Evolutionary conservation across 2,329 filamentous ascomycete genomes (phyloP), one percentile per base, ranked within the genome.

Genomic region (Zymoseptoria ardabiliae): DNA sequence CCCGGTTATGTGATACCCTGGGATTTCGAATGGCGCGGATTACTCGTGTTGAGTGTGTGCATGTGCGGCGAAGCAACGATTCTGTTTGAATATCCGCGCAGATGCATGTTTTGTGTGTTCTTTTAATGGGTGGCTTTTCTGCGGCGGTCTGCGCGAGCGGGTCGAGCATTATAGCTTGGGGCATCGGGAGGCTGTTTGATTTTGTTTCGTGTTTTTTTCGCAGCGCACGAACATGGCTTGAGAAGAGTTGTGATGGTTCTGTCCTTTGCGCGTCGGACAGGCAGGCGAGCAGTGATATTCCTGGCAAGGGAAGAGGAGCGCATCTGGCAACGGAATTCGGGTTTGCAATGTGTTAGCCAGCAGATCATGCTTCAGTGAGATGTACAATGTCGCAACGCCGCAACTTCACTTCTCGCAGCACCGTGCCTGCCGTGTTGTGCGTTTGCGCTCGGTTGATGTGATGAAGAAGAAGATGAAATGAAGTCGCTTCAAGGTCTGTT

Each of bases 311-410:
- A 53, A 56, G 61, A 52, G 60, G 57, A 48, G 59, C 59, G 58
- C 54, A 41, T 63, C 59, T 60, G 61, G 61, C 59, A 61, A 63
- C 55, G 55, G 61, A 63, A 53, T 56, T 57, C 59, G 55, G 35
- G 35, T 45, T 13, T 45, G 17, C 35, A 45, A n/a, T 17, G 17
- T 23, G 54, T 55, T 25, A 50, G 49, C 49, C 23, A 23, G n/a
- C 21, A 25, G 19, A 23, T 17, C 35, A 55, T 49, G 54, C 54
- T 55, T 49, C 21, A 48, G 21, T 55, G 54, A 48, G 20, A 41
- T 55, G 54, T 49, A 50, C 25, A 23, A 48, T 22, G 49, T 50
- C 45, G 23, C 10, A 25, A 49, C 23, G 22, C 35, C 49, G 41
- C 54, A 17, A 22, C 21, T 25, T 23, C 35, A 45, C 35, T 17